A percentile compares a stretch with the other conserved stretches of the same genome.
Conservation (phyloP, 169 alveolate species). For the Plasmodium relictum region DNA sequence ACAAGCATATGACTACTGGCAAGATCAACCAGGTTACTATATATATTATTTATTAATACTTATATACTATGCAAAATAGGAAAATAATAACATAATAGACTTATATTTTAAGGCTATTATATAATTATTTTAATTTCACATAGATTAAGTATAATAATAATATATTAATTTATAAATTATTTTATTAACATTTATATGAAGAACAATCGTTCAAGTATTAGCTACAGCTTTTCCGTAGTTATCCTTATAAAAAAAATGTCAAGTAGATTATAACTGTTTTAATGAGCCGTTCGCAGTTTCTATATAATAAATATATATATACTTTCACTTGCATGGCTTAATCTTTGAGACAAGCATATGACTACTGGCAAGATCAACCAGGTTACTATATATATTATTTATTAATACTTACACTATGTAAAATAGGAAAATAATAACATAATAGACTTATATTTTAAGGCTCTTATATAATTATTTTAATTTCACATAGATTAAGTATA, state of each 20-base stretch:
- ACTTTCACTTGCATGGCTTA: conserved; percentile 96
- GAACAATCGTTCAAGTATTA: conserved; percentile 59
- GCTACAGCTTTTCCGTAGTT: conserved; percentile 80
- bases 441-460: no score
- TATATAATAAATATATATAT: conserved; percentile 78
- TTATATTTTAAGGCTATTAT: no score
- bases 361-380: conserved; percentile 98
- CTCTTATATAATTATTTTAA: neutral
- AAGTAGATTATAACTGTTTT: conserved; percentile 85
- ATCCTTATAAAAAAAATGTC: conserved; percentile 65
- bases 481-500: neutral
- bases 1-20: conserved; percentile 98
- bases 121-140: neutral
- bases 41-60: conserved; percentile 5
- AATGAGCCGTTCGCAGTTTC: conserved; percentile 90
- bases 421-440: neutral
- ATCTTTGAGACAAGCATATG: conserved; percentile 96
- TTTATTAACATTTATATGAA: neutral
- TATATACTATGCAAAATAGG: neutral
- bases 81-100: neutral
- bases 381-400: conserved; percentile 86
- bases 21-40: conserved; percentile 97
- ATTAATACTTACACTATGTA: neutral
- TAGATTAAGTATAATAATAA: neutral
- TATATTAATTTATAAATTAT: neutral